Evolutionary conservation across 192 early-diverging fungal species (phyloP).

Genomic region (Coemansia brasiliensis): DNA sequence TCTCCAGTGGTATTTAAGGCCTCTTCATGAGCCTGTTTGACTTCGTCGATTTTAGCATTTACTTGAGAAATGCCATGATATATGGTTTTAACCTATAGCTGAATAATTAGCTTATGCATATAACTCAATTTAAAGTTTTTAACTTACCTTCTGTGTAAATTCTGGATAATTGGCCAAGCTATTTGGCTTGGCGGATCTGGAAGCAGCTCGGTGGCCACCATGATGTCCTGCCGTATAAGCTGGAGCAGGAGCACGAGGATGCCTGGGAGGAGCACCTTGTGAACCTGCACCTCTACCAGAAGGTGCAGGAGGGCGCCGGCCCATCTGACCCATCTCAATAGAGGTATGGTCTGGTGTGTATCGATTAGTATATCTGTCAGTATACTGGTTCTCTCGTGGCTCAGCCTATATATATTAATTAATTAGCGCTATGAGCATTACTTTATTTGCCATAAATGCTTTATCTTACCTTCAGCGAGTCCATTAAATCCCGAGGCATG

Average conservation of each 20-base stretch:
- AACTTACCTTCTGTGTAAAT: conserved; percentile 2
- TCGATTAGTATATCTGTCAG: neutral
- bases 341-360: conserved; percentile 1
- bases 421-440: neutral
- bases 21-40: conserved; percentile 6
- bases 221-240: neutral
- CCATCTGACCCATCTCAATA: conserved; percentile 7
- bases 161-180: conserved; percentile 1
- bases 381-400: neutral
- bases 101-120: neutral
- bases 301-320: neutral
- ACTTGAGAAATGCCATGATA: neutral
- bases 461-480: conserved; percentile 3
- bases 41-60: conserved; percentile 1
- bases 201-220: neutral
- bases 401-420: neutral
- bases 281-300: neutral
- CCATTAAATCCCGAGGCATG: conserved; percentile 8
- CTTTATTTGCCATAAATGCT: neutral
- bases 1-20: conserved; percentile 2
- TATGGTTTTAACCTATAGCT: neutral
- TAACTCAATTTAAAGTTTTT: neutral
- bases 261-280: neutral
- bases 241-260: neutral
- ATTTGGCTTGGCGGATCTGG: neutral